Evolutionary conservation across 352 stramenopile genomes (phyloP).

Genomic region (Phytophthora chlamydospora): DNA sequence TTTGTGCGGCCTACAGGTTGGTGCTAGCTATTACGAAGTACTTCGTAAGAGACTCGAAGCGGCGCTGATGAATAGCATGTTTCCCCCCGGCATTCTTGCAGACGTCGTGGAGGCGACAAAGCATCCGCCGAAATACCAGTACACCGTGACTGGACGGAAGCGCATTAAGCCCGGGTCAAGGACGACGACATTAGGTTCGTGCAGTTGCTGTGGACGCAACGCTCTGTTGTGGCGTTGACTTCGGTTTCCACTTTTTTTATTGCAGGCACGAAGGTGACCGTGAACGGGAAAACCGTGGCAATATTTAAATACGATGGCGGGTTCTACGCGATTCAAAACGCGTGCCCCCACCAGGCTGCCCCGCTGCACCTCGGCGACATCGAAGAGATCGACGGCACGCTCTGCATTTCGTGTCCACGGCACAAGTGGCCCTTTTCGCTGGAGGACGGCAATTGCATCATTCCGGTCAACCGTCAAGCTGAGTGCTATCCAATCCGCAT

Average conservation of each 20-base stretch:
- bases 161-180: constrained; percentile 73
- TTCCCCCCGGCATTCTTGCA: constrained; percentile 23
- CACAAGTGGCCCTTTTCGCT: constrained; percentile 88
- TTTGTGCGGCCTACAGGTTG: constrained; percentile 62
- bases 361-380: constrained; percentile 88
- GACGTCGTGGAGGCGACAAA: constrained; percentile 80
- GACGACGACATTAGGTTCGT: constrained; percentile 63
- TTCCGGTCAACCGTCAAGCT: constrained; percentile 53
- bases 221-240: background rate
- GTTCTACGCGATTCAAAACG: constrained; percentile 81
- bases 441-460: constrained; percentile 71
- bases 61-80: background rate
- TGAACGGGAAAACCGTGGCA: constrained; percentile 78
- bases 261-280: constrained; percentile 55
- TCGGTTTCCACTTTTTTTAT: background rate
- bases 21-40: background rate
- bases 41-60: background rate
- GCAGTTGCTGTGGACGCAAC: background rate
- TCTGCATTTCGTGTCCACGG: constrained; percentile 78
- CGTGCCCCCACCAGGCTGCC: constrained; percentile 80
- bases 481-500: constrained; percentile 73
- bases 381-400: constrained; percentile 75
- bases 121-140: constrained; percentile 74
- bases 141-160: constrained; percentile 72
- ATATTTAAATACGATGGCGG: constrained; percentile 80